These are phyloP conservation scores for Biscogniauxia mediterranea DNA, from an alignment of 2,329 filamentous ascomycete genomes.

Conservation along the genomic window DNA sequence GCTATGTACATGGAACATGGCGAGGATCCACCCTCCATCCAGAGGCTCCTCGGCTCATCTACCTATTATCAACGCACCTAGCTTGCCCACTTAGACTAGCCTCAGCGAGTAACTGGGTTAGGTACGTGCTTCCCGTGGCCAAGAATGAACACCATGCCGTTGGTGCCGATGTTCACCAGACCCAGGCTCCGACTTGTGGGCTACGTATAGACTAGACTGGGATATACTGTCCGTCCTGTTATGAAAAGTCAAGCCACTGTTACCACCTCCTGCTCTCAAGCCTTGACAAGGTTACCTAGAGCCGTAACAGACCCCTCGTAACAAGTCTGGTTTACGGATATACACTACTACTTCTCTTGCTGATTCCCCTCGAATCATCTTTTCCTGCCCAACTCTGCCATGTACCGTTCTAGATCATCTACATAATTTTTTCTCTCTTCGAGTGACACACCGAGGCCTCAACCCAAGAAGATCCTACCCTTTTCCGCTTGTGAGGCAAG, in stretches of 20 bases:
- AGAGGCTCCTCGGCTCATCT: neutral
- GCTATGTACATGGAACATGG: neutral
- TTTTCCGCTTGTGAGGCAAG: neutral
- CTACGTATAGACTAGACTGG: constrained; percentile 12
- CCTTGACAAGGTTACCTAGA: constrained; percentile 12
- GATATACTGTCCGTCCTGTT: constrained; percentile 14
- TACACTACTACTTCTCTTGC: constrained; percentile 13
- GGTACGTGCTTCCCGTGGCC: constrained; percentile 24
- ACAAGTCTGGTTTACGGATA: constrained; percentile 13
- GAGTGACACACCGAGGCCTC: constrained; percentile 6
- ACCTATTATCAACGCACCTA: constrained; percentile 12
- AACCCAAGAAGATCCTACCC: neutral
- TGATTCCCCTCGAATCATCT: constrained; percentile 21
- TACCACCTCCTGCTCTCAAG: constrained; percentile 12
- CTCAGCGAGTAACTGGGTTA: constrained; percentile 14
- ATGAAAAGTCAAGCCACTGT: constrained; percentile 20
- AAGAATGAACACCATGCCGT: constrained; percentile 27
- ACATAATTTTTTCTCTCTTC: constrained; percentile 5
- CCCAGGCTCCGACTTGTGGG: constrained; percentile 9
- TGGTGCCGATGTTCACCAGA: constrained; percentile 22
- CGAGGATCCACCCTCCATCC: neutral
- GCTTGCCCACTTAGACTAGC: constrained; percentile 10
- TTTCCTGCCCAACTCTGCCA: constrained; percentile 12
- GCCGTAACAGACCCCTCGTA: constrained; percentile 14
- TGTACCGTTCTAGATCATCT: constrained; percentile 16